Evolutionary conservation across 78 protist species (phyloP).

Genomic region (Chrysochromulina tobinii): DNA sequence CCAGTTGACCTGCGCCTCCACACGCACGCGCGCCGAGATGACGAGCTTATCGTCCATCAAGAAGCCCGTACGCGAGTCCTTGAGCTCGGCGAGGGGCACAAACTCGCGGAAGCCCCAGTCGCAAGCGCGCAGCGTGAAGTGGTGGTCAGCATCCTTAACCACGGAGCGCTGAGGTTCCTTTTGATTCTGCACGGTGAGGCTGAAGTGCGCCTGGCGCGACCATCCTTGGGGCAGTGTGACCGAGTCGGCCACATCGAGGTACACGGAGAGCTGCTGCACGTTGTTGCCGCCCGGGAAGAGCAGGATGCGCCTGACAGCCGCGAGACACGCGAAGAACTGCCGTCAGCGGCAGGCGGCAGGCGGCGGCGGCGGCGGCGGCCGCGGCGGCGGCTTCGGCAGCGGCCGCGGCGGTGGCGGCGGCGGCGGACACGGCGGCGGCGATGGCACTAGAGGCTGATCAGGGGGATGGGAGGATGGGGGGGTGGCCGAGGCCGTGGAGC

Average conservation of each 20-base stretch:
- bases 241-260: conserved; percentile 19
- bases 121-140: conserved; percentile 27
- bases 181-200: conserved; percentile 10
- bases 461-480: too few relatives aligned
- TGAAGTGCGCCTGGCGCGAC: conserved; percentile 27
- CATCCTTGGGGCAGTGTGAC: neutral
- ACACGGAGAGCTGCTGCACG: neutral
- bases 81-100: neutral
- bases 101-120: conserved; percentile 66
- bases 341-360: too few relatives aligned
- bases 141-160: conserved; percentile 19
- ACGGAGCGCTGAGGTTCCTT: neutral
- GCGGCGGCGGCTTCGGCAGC: too few relatives aligned
- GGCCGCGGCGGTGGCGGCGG: too few relatives aligned
- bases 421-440: too few relatives aligned
- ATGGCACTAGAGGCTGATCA: too few relatives aligned
- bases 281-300: conserved; percentile 38
- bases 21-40: neutral
- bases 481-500: too few relatives aligned
- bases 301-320: conserved; percentile 6
- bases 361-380: too few relatives aligned
- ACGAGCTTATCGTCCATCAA: neutral
- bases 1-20: neutral
- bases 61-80: conserved; percentile 6
- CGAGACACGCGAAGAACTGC: neutral